phyloP scores from a whole-genome alignment of 768 basidiomycete species.

The Pleurotus sapidus region DNA sequence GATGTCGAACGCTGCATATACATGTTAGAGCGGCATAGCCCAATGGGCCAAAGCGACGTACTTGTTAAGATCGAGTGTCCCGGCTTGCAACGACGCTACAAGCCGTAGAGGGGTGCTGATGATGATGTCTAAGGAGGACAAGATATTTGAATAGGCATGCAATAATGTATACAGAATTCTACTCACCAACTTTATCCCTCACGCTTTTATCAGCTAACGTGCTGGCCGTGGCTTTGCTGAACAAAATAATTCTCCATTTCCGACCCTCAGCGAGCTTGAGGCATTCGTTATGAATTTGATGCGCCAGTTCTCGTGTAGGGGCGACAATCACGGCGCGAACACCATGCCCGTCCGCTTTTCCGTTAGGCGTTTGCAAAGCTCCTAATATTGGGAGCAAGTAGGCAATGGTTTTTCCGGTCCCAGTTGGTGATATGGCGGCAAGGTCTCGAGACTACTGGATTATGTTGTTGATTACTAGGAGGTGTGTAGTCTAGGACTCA shows the following conservation, averaged over 20 bases:
- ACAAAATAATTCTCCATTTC: constrained; percentile 80
- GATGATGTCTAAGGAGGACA: constrained; percentile 63
- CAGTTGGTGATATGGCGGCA: constrained; percentile 94
- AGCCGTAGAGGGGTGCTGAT: constrained; percentile 91
- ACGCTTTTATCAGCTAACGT: constrained; percentile 72
- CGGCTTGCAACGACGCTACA: constrained; percentile 73
- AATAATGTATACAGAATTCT: background rate
- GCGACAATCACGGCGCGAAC: constrained; percentile 80
- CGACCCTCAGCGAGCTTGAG: constrained; percentile 76
- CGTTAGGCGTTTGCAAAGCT: constrained; percentile 47
- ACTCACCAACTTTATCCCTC: constrained; percentile 74
- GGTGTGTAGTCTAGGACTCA: constrained; percentile 24
- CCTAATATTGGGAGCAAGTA: constrained; percentile 85
- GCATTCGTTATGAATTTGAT: constrained; percentile 93
- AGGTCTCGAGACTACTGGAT: constrained; percentile 69
- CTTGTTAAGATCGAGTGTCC: constrained; percentile 69
- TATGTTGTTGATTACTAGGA: constrained; percentile 7
- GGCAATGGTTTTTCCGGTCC: constrained; percentile 94
- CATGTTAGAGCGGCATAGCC: constrained; percentile 2
- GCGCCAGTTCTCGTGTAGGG: constrained; percentile 93
- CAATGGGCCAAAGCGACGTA: constrained; percentile 30
- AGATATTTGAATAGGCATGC: constrained; percentile 2
- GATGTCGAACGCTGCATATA: constrained; percentile 67
- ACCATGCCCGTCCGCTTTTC: constrained; percentile 43
- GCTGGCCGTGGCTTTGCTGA: constrained; percentile 87